Evolutionary conservation across 2,329 filamentous ascomycete genomes (phyloP), one percentile per base, ranked within the genome.

Genomic region (Fusarium mangiferae): DNA sequence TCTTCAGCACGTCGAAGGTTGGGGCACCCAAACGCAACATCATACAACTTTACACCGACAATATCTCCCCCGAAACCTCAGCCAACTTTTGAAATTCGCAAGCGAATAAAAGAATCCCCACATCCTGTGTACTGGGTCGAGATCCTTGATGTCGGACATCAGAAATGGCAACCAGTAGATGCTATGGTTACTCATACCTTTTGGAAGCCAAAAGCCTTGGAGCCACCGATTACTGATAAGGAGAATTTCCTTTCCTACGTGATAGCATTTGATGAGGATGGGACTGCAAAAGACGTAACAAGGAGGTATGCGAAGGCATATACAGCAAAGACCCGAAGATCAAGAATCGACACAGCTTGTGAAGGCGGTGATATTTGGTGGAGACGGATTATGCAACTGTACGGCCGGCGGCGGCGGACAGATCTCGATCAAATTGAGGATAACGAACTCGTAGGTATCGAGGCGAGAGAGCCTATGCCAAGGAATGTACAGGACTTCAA

Each of bases 81-180:
- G n/a, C 76, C 77, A 44, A 74, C 72, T 33, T 81, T 80, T 78
- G 82, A 79, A 30, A 77, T 74, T 58, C 83, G 79, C 17, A 84
- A 83, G 61, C 83, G 79, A 20, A 88, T 92, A 17, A 87, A 87
- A 30, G 94, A 96, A 78, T 95, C 94, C 1, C 82, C 89, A 0
- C 94, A 92, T 77, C 96, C 96, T 0, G 88, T 98, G 7, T 98
- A 95, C 80, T 99, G 96, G 96, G 92, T 98, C 2, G 96, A 99
- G 83, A 92, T 94, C 7, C 93, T 98, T 73, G 95, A 98, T 72
- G 86, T 91, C 60, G 93, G 93, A 1, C 90, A 94, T 73, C 94
- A 98, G 80, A 97, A 94, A 84, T 99, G 96, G 96, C 90, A 98
- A 62, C 89, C 94, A 0, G 90, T 96, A 42, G 96, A 99, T 80